Evolutionary conservation across 2,329 filamentous ascomycete species (phyloP), one percentile per base, ranked within the genome.

Genomic region (Ascochyta clinopodiicola): DNA sequence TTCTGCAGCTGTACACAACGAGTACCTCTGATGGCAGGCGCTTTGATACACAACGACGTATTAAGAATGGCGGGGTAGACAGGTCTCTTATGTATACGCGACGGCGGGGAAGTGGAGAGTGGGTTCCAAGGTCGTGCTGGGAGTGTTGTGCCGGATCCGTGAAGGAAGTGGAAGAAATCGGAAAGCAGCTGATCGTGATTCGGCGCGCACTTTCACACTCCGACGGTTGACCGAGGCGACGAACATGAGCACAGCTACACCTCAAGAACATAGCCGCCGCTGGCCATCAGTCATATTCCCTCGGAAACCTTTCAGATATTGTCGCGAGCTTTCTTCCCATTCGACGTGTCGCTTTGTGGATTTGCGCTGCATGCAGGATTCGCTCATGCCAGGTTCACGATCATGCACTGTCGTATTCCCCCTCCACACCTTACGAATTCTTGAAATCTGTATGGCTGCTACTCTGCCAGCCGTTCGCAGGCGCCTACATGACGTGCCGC

Each of bases 161-260:
- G 57, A 56, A 62, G 40, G 43, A 31, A 39, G 44, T 59, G 60
- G 60, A 67, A 70, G 46, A 70, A 68, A 56, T 68, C 70, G 70
- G 70, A 70, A 71, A 56, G 64, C 66, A 65, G 57, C 51, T 61
- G 63, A 62, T 67, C 44, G 48, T 56, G 44, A 61, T 62, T 49
- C 51, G 42, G 52, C 57, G 51, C 61, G 55, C 47, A 44, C 59
- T 27, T 36, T 45, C 32, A 43, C 24, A 35, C 31, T 46, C 52
- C 42, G 44, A 48, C 40, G 5, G 44, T 52, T 48, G 49, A 34
- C 54, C 48, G 54, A 57, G 48, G 43, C 47, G 42, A 25, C 34
- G 48, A 51, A 40, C 48, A 32, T 21, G 29, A 44, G 45, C 54
- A 51, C n/a, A 44, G 42, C 34, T n/a, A 27, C 38, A 52, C 27